Base-by-base conservation (phyloP, 2,329 filamentous ascomycete genomes). In the Stagonosporopsis vannaccii region DNA sequence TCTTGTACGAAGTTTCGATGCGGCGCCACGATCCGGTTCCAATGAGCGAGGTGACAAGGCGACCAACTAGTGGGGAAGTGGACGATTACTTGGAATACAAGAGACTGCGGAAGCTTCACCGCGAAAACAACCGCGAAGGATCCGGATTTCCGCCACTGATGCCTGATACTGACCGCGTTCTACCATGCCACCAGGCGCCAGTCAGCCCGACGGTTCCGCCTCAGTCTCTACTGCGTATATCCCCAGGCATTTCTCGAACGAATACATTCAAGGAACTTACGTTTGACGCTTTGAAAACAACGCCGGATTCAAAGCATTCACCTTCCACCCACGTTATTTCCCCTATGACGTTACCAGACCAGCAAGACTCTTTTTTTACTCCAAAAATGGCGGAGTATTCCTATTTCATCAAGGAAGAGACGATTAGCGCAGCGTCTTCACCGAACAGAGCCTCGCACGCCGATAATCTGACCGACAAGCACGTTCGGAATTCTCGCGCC, bases 41-140 rank as follows among this genome's bases (percentile, higher is more conserved):
- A 11, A 74, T 80, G 65, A 68, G 73, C 7, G 63, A 72, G 9
- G 73, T 80, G 6, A 58, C 76, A 19, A 65, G 65, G 36, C 75
- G 75, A 26, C 80, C 80, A 0, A 74, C 69, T 13, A 69, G 77
- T 1, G 76, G 77, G 37, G 80, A 82, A 51, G 58, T 80, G 6
- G 80, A 82, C 56, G 80, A 82, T 49, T 82, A 81, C 52, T 59
- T 63, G 5, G 79, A 81, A 46, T 82, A 80, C 68, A 82, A 82
- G 60, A 75, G 78, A 1, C 56, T 80, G 7, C 66, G 70, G 8
- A 72, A 63, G 11, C 15, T 63, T 15, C 41, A 69, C 19, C 67
- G 62, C 5, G 66, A 69, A 3, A 26, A 47, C 0, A 63, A 51
- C 8, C 60, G 42, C 19, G 60, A 54, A 26, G 58, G 33, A n/a